A percentile compares a stretch with the other conserved stretches of the same genome.
Evolutionary conservation across 2,329 filamentous ascomycete species (phyloP).

Genomic region (Dryadomyces quercus-mongolicae): DNA sequence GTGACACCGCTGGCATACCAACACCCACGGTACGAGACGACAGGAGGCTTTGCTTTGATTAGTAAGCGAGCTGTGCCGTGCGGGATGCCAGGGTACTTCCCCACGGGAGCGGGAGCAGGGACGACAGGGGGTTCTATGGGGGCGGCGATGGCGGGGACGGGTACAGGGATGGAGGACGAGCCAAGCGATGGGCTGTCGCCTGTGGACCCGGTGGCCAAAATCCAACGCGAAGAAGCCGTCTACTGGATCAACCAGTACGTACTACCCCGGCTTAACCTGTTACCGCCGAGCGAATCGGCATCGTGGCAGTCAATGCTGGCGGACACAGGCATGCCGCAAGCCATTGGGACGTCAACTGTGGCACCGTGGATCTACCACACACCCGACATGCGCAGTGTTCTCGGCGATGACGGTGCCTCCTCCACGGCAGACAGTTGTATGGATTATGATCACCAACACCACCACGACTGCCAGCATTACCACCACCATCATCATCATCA

Average conservation of each 20-base stretch:
- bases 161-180: not conserved
- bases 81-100: conserved; percentile 50
- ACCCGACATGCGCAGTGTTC: conserved; percentile 5
- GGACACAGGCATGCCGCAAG: conserved; percentile 15
- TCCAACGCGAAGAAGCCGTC: conserved; percentile 53
- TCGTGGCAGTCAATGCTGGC: conserved; percentile 18
- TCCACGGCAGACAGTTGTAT: not conserved
- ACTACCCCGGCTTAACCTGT: conserved; percentile 44
- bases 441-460: not conserved
- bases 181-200: not conserved
- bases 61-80: conserved; percentile 54
- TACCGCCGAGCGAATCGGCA: conserved; percentile 29
- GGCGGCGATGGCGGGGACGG: not conserved
- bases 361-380: conserved; percentile 40
- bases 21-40: conserved; percentile 40
- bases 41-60: conserved; percentile 48
- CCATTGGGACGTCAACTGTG: conserved; percentile 35
- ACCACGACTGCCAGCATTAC: not conserved
- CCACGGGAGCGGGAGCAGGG: conserved; percentile 27
- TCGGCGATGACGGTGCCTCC: not conserved
- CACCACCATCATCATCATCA: not conserved
- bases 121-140: not conserved
- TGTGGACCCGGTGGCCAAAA: conserved; percentile 50
- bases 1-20: conserved; percentile 43
- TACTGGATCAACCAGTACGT: conserved; percentile 60